Evolutionary conservation across 1,284 basidiomycete genomes (phyloP), one percentile per base, ranked within the genome.

Genomic region (Pseudozyma hubeiensis): DNA sequence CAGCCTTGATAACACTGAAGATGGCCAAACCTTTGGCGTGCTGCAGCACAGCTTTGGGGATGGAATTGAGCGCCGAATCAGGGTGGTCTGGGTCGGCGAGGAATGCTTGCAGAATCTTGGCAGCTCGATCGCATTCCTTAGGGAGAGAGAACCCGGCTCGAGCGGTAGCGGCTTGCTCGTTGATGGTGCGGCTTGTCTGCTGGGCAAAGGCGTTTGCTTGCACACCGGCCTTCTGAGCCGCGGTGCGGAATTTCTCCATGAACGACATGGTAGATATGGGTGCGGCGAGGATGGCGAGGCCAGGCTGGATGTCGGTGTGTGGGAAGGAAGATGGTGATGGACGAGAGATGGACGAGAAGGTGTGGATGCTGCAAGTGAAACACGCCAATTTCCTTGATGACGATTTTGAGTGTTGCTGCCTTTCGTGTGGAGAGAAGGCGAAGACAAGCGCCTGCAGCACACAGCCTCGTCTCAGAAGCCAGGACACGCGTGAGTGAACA

Each of bases 21-120:
- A 98, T 89, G 33, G 96, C 96, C 59, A 99, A 90, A 30, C 75
- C 89, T 91, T 90, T 64, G 35, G 96, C 94, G 62, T 90, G 88
- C 75, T 93, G 91, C 14, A 99, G 86, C 46, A 99, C 94, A 17
- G 91, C 92, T 85, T 97, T 97, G 9, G 97, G 97, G 76, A 99
- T 93, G 6, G 95, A 87, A 85, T 98, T 97, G 66, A 99, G 90
- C 1, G 96, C 96, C 41, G 93, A 93, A 80, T 93, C 89, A 11
- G 94, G 94, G 75, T 91, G 88, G 35, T 89, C 88, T 13, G 96
- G 95, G 85, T 97, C 91, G 67, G 96, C 96, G 14, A 97, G 87
- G 88, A 97, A 97, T 76, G 90, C 90, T 76, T 90, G 90, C 40
- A 98, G 87, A 75, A 95, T 97, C 85, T 91, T 92, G 30, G 94